Evolutionary conservation across 2,329 filamentous ascomycete genomes (phyloP), one percentile per base, ranked within the genome.

Genomic region (Talaromyces sp.): DNA sequence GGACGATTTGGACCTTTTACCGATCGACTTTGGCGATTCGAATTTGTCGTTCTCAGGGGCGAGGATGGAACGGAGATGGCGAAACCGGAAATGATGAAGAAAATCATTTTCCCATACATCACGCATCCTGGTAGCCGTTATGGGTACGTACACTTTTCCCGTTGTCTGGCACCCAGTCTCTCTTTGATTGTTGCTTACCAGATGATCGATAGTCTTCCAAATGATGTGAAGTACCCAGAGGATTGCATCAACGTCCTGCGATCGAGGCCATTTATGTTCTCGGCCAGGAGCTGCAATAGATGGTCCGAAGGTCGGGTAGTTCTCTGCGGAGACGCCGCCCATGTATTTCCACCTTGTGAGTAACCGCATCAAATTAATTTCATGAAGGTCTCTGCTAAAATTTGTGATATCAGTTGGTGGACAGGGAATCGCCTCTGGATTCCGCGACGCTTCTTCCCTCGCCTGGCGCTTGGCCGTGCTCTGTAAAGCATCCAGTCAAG

Each of bases 281-380:
- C 78, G 0, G 79, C 80, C 22, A 76, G 79, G 62, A 79, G 79
- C 49, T 81, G 80, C 65, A 83, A 84, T 65, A 75, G 73, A 41
- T 85, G 83, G 83, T 75, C 76, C 22, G 68, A 75, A 13, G 74
- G 73, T 9, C 73, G 78, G 5, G 78, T 78, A 0, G 74, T 83
- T 31, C 71, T 85, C 0, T 80, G 78, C 49, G 82, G 83, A 17
- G 83, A 85, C 67, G 77, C 83, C 6, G 82, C 83, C 2, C 83
- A 85, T 69, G 83, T 84, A 4, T 84, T 84, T 65, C 83, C 82
- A 5, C 82, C 83, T 2, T 84, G 75, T 78, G 69, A 64, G 72
- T 70, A 25, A 25, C 3, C 39, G 5, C 43, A 47, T 8, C 6
- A 19, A 10, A 31, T 22, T 27, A 33, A 3, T 13, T 3, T 6